Evolutionary conservation across 768 basidiomycete species (phyloP).

Genomic region (Leccinum sublutescens): DNA sequence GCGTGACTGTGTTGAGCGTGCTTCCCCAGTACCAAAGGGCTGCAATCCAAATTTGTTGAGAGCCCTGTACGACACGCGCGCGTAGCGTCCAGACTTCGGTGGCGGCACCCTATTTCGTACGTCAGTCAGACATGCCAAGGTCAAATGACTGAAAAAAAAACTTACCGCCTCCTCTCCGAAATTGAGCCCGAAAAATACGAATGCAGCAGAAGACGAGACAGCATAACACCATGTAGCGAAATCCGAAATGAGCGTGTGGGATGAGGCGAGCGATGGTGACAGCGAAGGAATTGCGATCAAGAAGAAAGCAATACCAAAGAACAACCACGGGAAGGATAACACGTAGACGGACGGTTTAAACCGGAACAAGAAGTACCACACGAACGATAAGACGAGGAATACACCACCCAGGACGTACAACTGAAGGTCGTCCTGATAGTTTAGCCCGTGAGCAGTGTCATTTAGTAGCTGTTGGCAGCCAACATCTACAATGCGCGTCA

Average conservation of each 20-base stretch:
- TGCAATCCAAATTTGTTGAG: slow-evolving; percentile 94
- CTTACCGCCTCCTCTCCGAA: slow-evolving; percentile 92
- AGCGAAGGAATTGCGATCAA: slow-evolving; percentile 87
- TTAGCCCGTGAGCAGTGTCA: slow-evolving; percentile 87
- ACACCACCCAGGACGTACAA: slow-evolving; percentile 89
- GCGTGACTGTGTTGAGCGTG: slow-evolving; percentile 56
- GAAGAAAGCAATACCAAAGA: slow-evolving; percentile 90
- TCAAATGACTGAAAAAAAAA: slow-evolving; percentile 5
- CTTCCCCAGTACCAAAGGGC: slow-evolving; percentile 97
- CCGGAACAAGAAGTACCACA: slow-evolving; percentile 91
- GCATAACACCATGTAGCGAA: slow-evolving; percentile 91
- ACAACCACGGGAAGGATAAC: slow-evolving; percentile 84
- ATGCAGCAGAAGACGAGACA: slow-evolving; percentile 87
- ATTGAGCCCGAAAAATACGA: slow-evolving; percentile 92
- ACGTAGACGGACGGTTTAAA: slow-evolving; percentile 86
- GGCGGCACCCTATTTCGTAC: slow-evolving; percentile 67
- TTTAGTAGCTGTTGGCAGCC: slow-evolving; percentile 92
- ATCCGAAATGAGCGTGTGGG: slow-evolving; percentile 66
- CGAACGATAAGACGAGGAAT: slow-evolving; percentile 79
- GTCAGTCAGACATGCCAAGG: slow-evolving; percentile 1
- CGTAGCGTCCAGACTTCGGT: slow-evolving; percentile 93
- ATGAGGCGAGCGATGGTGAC: slow-evolving; percentile 50
- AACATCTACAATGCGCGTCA: slow-evolving; percentile 56
- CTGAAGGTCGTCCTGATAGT: slow-evolving; percentile 76
- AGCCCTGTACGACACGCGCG: slow-evolving; percentile 91